A percentile compares a stretch with the other conserved stretches of the same genome.
These are phyloP conservation scores for Ophiosphaerella korrae DNA, from an alignment of 2,329 filamentous ascomycete species.

Conservation along the genomic window DNA sequence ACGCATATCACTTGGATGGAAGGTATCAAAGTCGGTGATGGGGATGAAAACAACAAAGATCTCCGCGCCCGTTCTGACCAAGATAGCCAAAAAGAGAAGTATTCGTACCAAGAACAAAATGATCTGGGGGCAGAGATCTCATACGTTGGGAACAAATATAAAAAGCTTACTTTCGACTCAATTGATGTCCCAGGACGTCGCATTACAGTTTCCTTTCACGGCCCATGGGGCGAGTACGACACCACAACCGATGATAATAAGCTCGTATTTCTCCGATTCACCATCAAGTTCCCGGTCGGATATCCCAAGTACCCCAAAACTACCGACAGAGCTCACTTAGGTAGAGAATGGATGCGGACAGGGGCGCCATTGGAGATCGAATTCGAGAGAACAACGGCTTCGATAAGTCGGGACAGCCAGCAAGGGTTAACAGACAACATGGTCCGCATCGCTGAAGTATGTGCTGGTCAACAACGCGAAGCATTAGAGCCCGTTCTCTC, in stretches of 20 bases:
- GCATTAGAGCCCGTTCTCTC: constrained; percentile 67
- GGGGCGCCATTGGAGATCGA: constrained; percentile 55
- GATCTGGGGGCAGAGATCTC: constrained; percentile 65
- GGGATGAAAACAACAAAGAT: constrained; percentile 31
- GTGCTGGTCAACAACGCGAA: constrained; percentile 58
- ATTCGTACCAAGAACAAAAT: constrained; percentile 51
- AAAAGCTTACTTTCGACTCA: constrained; percentile 64
- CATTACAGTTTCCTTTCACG: constrained; percentile 62
- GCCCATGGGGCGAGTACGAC: constrained; percentile 61
- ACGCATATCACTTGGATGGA: constrained; percentile 69
- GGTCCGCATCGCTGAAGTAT: constrained; percentile 60
- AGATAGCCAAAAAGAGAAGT: constrained; percentile 16
- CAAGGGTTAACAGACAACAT: constrained; percentile 57
- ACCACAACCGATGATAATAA: constrained; percentile 35
- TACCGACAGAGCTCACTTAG: constrained; percentile 43
- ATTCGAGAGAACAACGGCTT: constrained; percentile 62
- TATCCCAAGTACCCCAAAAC: constrained; percentile 65
- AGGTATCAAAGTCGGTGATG: constrained; percentile 64
- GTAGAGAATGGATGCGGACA: not conserved
- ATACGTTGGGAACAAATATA: constrained; percentile 64
- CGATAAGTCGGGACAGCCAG: constrained; percentile 57
- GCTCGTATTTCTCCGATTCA: constrained; percentile 61
- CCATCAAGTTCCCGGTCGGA: constrained; percentile 62
- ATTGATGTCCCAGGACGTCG: constrained; percentile 61
- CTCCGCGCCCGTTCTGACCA: constrained; percentile 20